phyloP scores from a whole-genome alignment of 2,329 filamentous ascomycete genomes.

The Rhynchosporium secalis region DNA sequence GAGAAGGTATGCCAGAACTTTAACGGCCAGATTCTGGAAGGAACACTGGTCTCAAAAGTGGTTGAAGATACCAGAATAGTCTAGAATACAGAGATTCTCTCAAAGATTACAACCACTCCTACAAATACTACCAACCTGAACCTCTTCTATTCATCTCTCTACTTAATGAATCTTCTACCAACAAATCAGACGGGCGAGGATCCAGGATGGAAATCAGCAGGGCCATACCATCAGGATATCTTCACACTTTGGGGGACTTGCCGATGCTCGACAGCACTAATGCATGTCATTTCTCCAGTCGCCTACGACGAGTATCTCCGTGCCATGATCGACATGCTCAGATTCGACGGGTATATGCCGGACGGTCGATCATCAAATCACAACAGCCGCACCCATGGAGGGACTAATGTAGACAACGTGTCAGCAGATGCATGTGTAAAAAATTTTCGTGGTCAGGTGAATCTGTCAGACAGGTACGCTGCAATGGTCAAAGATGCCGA shows the following conservation, averaged over 20 bases:
- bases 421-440: slow-evolving; percentile 73
- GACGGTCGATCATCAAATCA: slow-evolving; percentile 67
- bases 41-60: slow-evolving; percentile 45
- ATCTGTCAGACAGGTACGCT: too few species aligned
- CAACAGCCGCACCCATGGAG: slow-evolving; percentile 69
- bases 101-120: slow-evolving; percentile 62
- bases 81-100: slow-evolving; percentile 64
- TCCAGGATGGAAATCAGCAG: slow-evolving; percentile 59
- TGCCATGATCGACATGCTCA: slow-evolving; percentile 45
- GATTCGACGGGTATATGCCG: slow-evolving; percentile 61
- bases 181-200: slow-evolving; percentile 72
- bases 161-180: slow-evolving; percentile 64
- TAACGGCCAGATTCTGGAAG: slow-evolving; percentile 46
- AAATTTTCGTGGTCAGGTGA: slow-evolving; percentile 58
- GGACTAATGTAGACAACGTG: slow-evolving; percentile 70
- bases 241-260: slow-evolving; percentile 68
- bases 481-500: slow-evolving; percentile 62
- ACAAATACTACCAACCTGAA: slow-evolving; percentile 55
- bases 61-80: slow-evolving; percentile 48
- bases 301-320: slow-evolving; percentile 66
- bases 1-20: slow-evolving; percentile 52
- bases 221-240: slow-evolving; percentile 71
- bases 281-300: slow-evolving; percentile 63
- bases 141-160: slow-evolving; percentile 67
- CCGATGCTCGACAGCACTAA: slow-evolving; percentile 62